Percentiles rank a stretch among this genome's conserved stretches.
phyloP scores from a whole-genome alignment of 2,329 filamentous ascomycete genomes.

The Pseudohalonectria lignicola region DNA sequence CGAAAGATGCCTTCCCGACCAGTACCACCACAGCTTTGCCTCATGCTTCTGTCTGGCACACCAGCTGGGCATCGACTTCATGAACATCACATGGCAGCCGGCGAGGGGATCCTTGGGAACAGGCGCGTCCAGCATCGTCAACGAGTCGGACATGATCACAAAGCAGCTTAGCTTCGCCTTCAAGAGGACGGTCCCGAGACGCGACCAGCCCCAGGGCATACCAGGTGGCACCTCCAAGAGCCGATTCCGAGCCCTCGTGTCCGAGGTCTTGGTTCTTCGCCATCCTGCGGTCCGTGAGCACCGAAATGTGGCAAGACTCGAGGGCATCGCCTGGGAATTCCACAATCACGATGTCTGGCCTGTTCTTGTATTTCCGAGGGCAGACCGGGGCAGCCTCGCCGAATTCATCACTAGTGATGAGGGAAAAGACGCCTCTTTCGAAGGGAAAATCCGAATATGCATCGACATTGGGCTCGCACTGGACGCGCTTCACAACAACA shows the following conservation, averaged over 20 bases:
- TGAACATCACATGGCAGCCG: background rate
- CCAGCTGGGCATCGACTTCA: background rate
- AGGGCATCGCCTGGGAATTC: background rate
- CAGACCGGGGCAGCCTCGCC: background rate
- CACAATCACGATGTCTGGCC: background rate
- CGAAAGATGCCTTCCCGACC: background rate
- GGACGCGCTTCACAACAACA: background rate
- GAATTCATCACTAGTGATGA: background rate
- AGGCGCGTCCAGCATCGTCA: background rate
- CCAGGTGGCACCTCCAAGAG: background rate
- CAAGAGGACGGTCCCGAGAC: background rate
- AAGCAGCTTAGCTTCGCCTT: background rate
- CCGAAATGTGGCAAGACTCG: background rate
- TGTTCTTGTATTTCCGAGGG: background rate
- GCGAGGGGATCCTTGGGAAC: background rate
- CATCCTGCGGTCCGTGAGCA: background rate
- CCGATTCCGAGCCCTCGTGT: background rate
- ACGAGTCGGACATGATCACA: background rate
- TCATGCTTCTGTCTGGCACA: background rate
- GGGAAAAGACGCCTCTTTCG: background rate
- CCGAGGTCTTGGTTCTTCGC: background rate
- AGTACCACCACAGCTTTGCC: background rate
- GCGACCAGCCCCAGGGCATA: background rate
- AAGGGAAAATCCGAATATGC: background rate
- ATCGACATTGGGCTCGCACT: background rate